Evolutionary conservation across 75 land plant species (phyloP), one percentile per base, ranked within the genome.

Genomic region (Sequoia sempervirens): DNA sequence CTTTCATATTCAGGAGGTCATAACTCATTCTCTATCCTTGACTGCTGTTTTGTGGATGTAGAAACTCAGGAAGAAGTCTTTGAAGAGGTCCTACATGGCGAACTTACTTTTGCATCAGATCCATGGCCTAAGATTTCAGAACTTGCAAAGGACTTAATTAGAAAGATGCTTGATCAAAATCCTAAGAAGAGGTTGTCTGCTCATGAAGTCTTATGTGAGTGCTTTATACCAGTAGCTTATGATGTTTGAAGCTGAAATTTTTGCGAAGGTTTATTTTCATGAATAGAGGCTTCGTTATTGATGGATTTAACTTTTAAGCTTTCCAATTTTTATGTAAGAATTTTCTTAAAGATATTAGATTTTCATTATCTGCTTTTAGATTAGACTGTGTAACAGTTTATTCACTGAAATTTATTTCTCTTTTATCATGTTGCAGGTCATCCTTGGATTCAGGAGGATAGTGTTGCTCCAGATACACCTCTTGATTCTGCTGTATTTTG

Each of bases 381-480:
- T 34, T 34, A 34, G 36, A 34, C 36, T n/a, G n/a, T n/a, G n/a
- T n/a, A n/a, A n/a, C n/a, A n/a, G n/a, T n/a, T n/a, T n/a, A 34
- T 34, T 34, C 36, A 34, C 36, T 34, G 36, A 34, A 34, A 34
- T 34, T 34, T 34, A 34, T 34, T 34, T 34, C 36, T 0, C 36
- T 34, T 34, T 34, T 34, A 34, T 34, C 36, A 34, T 34, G 36
- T 34, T 34, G 36, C 36, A 34, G 36, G 36, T 34, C 95, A 93
- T 50, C 94, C 95, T 12, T 92, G 95, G 95, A 86, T 92, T 82
- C 86, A 88, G 43, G 87, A 85, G 75, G 95, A 90, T 83, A 94
- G 95, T 82, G 91, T 90, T 2, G 95, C 95, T 84, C 92, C 94
- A 64, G 89, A 90, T 76, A 89, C 88, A 85, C 94, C 95, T 14